phyloP scores from a whole-genome alignment of 805 yeast genomes.

The Wickerhamiella cacticola region DNA sequence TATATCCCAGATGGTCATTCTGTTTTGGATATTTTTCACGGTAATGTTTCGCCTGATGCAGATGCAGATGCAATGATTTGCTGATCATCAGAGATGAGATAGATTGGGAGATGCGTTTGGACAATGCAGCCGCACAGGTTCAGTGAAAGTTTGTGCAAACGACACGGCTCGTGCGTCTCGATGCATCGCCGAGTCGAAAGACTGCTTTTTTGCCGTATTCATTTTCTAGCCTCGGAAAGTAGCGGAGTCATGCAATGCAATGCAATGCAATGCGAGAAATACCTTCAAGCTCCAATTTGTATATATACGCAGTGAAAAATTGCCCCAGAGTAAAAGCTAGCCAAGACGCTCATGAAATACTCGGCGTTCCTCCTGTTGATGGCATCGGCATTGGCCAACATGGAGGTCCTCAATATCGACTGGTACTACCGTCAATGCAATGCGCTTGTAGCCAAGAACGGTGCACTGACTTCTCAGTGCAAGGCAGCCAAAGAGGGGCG shows the following conservation, averaged over 20 bases:
- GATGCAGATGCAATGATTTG: background rate
- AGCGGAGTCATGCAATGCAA: background rate
- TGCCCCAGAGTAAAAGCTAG: too few relatives aligned
- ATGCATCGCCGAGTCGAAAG: too few relatives aligned
- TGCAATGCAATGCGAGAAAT: background rate
- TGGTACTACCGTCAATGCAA: slow-evolving; percentile 7
- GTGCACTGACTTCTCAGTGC: background rate
- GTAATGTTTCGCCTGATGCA: background rate
- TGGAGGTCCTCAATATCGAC: background rate
- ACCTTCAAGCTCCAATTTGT: too few relatives aligned
- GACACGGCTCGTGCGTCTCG: too few relatives aligned
- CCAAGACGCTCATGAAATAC: too few relatives aligned
- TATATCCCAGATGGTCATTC: too few relatives aligned
- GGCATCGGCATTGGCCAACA: background rate
- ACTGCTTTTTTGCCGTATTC: too few relatives aligned
- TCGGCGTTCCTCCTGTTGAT: background rate
- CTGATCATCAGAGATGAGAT: background rate
- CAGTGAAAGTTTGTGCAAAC: too few relatives aligned
- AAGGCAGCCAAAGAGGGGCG: background rate
- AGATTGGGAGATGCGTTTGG: too few relatives aligned
- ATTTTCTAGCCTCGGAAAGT: background rate
- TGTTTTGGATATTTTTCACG: background rate
- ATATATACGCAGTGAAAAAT: too few relatives aligned
- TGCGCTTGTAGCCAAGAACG: background rate
- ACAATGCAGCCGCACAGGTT: too few relatives aligned